Conservation (phyloP, 163 green algal genomes). For the Scenedesmus sp. region DNA sequence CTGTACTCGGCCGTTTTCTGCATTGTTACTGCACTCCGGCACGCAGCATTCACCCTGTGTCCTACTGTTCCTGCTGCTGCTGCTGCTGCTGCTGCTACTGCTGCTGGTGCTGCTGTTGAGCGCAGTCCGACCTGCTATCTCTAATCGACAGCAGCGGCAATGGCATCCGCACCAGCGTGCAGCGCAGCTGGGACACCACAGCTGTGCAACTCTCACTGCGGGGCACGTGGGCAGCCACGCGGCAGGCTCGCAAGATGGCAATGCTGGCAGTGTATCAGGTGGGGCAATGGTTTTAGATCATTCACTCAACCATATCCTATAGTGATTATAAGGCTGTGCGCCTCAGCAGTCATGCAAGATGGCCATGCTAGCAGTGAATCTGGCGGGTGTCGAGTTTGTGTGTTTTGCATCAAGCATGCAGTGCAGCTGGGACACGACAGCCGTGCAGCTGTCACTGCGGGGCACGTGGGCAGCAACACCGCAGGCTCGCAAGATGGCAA, state of each 20-base stretch:
- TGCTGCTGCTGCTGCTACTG: not conserved
- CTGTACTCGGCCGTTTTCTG: not conserved
- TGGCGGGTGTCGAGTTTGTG: too few species aligned
- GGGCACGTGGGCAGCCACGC: slow-evolving; percentile 6
- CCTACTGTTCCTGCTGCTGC: too few species aligned
- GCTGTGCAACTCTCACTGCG: slow-evolving; percentile 6
- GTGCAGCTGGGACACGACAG: too few species aligned
- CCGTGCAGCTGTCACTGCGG: too few species aligned
- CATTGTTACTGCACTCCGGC: not conserved
- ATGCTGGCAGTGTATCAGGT: slow-evolving; percentile 55
- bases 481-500: slow-evolving; percentile 38
- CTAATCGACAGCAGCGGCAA: slow-evolving; percentile 30
- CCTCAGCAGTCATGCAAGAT: too few species aligned
- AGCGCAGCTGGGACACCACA: slow-evolving; percentile 33
- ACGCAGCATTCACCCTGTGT: not conserved
- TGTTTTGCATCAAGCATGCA: too few species aligned
- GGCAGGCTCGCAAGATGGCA: slow-evolving; percentile 46
- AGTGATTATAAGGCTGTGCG: not conserved
- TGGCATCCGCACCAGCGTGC: slow-evolving; percentile 24
- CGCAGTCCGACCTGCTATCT: slow-evolving; percentile 41
- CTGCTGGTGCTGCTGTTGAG: not conserved
- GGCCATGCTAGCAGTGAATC: too few species aligned
- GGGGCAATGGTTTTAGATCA: not conserved
- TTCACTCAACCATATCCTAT: not conserved
- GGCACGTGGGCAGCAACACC: too few species aligned